These are phyloP conservation scores for Amaranthus hypochondriacus DNA, from an alignment of 148 eudicot genomes.

Conservation along the genomic window DNA sequence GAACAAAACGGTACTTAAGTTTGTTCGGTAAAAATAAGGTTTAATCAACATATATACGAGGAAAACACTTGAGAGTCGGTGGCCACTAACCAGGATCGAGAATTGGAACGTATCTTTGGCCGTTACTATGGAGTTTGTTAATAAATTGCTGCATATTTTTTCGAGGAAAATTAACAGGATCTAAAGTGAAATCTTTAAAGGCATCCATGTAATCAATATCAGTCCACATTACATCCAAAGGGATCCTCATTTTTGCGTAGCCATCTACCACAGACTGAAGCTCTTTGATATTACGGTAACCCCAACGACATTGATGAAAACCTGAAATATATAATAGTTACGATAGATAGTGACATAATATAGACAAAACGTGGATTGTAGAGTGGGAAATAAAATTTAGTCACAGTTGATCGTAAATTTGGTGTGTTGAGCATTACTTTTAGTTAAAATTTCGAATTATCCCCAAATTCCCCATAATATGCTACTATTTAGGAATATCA, in stretches of 20 bases:
- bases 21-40: not conserved
- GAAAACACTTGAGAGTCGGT: not conserved
- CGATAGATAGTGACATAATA: too few relatives aligned
- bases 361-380: too few relatives aligned
- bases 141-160: slow-evolving; percentile 37
- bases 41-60: not conserved
- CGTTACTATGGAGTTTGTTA: slow-evolving; percentile 36
- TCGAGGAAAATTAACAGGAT: slow-evolving; percentile 40
- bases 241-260: slow-evolving; percentile 36
- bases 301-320: slow-evolving; percentile 50
- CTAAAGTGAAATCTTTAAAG: slow-evolving; percentile 43
- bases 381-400: too few relatives aligned
- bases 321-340: slow-evolving; percentile 20
- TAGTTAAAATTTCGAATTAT: too few relatives aligned
- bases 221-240: slow-evolving; percentile 53
- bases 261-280: slow-evolving; percentile 36
- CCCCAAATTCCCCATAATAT: too few relatives aligned
- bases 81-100: slow-evolving; percentile 43
- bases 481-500: too few relatives aligned
- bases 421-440: too few relatives aligned
- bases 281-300: slow-evolving; percentile 33
- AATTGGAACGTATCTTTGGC: slow-evolving; percentile 41
- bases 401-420: not conserved
- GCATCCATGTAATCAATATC: slow-evolving; percentile 58
- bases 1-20: not conserved